These are phyloP conservation scores for Berkeleyomyces rouxiae DNA, from an alignment of 2,329 filamentous ascomycete genomes.

Conservation along the genomic window DNA sequence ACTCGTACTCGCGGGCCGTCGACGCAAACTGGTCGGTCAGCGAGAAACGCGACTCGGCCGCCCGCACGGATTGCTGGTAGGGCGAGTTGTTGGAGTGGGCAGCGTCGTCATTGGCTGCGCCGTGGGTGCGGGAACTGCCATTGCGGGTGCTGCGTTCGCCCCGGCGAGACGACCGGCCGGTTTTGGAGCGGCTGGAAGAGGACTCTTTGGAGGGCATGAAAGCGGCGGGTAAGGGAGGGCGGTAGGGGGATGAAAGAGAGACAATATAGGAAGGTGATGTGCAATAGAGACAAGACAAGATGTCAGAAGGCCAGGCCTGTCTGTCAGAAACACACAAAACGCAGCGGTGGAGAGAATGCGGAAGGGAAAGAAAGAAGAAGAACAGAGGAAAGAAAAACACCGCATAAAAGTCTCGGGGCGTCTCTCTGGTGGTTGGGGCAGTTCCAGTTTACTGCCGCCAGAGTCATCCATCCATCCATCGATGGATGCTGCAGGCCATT, in stretches of 20 bases:
- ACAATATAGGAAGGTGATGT: not conserved
- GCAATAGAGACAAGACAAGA: not conserved
- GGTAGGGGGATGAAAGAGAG: not conserved
- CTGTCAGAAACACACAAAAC: not conserved
- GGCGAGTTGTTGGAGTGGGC: slow-evolving; percentile 15
- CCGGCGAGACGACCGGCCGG: slow-evolving; percentile 11
- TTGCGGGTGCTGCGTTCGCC: slow-evolving; percentile 13
- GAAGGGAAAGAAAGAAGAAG: not conserved
- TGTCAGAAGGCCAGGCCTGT: not conserved
- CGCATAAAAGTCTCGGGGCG: not conserved
- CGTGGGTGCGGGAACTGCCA: slow-evolving; percentile 7
- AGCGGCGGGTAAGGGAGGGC: too few species aligned
- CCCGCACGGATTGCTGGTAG: slow-evolving; percentile 17
- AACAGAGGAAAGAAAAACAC: not conserved
- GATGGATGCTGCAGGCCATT: slow-evolving; percentile 1
- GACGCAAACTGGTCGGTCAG: slow-evolving; percentile 32
- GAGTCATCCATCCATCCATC: not conserved
- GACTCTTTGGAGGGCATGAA: slow-evolving; percentile 9
- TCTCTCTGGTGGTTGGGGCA: not conserved
- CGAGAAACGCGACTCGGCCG: slow-evolving; percentile 29
- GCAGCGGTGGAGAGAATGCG: not conserved
- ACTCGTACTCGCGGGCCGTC: slow-evolving; percentile 30
- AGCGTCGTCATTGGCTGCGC: slow-evolving; percentile 3
- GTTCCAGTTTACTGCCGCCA: not conserved
- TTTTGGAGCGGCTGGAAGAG: slow-evolving; percentile 5